These are phyloP conservation scores for Torrubiella hemipterigena DNA, from an alignment of 2,329 filamentous ascomycete species.

Conservation along the genomic window DNA sequence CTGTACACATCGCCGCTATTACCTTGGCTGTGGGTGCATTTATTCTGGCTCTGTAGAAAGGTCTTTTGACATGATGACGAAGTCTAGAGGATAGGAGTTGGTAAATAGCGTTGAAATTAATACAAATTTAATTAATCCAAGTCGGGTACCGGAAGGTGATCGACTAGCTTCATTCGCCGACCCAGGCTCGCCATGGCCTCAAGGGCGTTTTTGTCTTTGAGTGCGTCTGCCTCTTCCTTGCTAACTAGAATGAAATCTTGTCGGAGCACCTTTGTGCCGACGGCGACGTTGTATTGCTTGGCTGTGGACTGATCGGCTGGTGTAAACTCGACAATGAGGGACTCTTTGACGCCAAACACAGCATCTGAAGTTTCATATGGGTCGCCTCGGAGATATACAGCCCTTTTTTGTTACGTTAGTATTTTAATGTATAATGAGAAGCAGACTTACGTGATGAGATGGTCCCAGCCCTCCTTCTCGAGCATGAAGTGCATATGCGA, in stretches of 20 bases:
- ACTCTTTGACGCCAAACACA: slow-evolving; percentile 79
- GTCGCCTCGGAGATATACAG: slow-evolving; percentile 65
- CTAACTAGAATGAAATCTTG: slow-evolving; percentile 72
- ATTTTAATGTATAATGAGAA: neutral
- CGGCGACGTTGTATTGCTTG: slow-evolving; percentile 48
- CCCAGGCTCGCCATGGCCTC: slow-evolving; percentile 55
- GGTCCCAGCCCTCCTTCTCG: slow-evolving; percentile 65
- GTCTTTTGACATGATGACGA: too few species aligned
- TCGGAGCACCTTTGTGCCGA: slow-evolving; percentile 50
- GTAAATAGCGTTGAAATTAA: too few species aligned
- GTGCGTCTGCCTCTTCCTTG: slow-evolving; percentile 51
- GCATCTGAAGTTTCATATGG: slow-evolving; percentile 76
- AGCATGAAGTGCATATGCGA: slow-evolving; percentile 87
- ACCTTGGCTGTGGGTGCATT: too few species aligned
- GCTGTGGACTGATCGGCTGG: slow-evolving; percentile 41
- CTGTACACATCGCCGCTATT: too few species aligned
- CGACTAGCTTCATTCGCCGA: slow-evolving; percentile 56
- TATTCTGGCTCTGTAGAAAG: too few species aligned
- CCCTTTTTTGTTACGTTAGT: slow-evolving; percentile 30
- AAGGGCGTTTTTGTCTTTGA: slow-evolving; percentile 55
- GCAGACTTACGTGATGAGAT: slow-evolving; percentile 63
- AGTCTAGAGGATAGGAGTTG: slow-evolving; percentile 25
- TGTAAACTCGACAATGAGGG: slow-evolving; percentile 54
- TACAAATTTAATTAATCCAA: slow-evolving; percentile 21
- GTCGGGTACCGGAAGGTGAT: slow-evolving; percentile 67